Evolutionary conservation across 176 grass and related monocot genomes (phyloP), one percentile per base, ranked within the genome.

Genomic region (Echinochloa phyllopogon): DNA sequence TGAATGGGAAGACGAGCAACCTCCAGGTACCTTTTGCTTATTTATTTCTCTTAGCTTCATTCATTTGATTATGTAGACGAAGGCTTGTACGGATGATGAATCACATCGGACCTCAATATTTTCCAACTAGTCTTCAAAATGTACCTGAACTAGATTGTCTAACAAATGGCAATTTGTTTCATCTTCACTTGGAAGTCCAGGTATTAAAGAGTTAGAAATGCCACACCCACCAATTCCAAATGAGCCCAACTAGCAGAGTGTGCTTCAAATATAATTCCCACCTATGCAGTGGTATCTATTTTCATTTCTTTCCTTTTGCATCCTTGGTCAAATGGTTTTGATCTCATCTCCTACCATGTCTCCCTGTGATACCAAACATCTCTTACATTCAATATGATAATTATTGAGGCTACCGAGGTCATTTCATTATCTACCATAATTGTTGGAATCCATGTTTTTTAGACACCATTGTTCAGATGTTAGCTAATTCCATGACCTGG

Each of bases 1-100:
- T 76, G 90, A 93, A 86, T 93, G 95, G 92, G 88, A 94, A 84
- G 88, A 91, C 27, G 86, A 70, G 27, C 76, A 88, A 87, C 73
- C 80, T 89, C 27, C 77, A 85, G 89, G 92, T 94, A 86, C 79
- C 23, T 87, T 76, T 13, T 80, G 24, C 76, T 85, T 64, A 23
- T 15, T 56, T 10, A n/a, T 20, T 38, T 82, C 18, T 33, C 38
- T 72, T 48, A 48, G 43, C 16, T 82, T 85, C 25, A 58, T 1
- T 20, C 24, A 67, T 40, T 72, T 3, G 14, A 45, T 80, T 48
- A 37, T 33, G 18, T 61, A 69, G 24, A 40, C 38, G 25, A 18
- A 49, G 60, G 65, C 37, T 88, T 69, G 56, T 70, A 60, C 2
- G 44, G 15, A 60, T 51, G 33, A 17, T 64, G 57, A 75, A 67